Base-by-base conservation (phyloP, 2,329 filamentous ascomycete genomes). In the Cytospora leucostoma region DNA sequence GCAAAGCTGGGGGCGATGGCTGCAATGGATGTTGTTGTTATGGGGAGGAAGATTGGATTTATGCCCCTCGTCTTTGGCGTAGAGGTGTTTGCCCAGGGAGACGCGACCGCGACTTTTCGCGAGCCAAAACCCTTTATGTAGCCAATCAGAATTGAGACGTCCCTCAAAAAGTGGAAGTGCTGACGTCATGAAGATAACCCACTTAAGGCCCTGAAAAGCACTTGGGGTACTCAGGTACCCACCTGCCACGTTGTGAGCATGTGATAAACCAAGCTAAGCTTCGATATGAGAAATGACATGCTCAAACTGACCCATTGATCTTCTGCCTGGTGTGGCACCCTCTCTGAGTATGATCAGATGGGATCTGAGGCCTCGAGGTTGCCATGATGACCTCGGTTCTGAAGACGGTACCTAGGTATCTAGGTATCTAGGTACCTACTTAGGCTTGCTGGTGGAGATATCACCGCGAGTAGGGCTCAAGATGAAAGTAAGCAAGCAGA, bases 21-120 rank as follows among this genome's bases (percentile, higher is more conserved):
- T 55, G 58, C 58, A 55, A 55, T 7, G 51, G 58, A 15, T 37
- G 35, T 52, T 27, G 17, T 21, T 17, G 40, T 13, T 34, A 40
- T 5, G 34, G 54, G 32, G 21, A 21, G 50, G 51, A 21, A 13
- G 44, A n/a, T 34, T 15, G 33, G 37, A 40, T 53, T 53, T 51
- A 21, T 65, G 63, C 63, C 63, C 63, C 63, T 65, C 63, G 59
- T 62, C 34, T 38, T 35, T 32, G 21, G 13, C 35, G 58, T 50
- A 35, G 59, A 55, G 59, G 50, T 55, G 33, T 56, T 38, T 52
- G 34, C 21, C 37, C 38, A 11, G 63, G 56, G 51, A 51, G 59
- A 65, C 59, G 63, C 63, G 63, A 58, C 60, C 63, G 63, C 63
- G 63, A 59, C 56, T 62, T 65, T 57, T 55, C 58, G 58, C 58